phyloP scores from a whole-genome alignment of 306 rosid genomes.

The Quercus aquifolioides region DNA sequence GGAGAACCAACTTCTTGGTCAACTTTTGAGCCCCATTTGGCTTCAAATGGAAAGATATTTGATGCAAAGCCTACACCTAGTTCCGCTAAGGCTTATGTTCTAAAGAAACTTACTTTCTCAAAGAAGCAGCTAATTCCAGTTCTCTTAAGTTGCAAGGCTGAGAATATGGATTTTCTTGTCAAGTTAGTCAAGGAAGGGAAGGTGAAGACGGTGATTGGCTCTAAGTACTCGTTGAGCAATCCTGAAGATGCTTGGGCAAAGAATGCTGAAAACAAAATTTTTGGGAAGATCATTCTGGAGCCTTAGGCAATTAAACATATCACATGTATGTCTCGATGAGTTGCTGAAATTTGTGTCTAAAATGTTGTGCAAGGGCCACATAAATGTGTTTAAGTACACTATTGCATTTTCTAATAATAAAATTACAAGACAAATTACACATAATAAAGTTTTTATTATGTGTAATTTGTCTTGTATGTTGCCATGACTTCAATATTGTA shows the following conservation, averaged over 20 bases:
- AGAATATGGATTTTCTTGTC: conserved; percentile 43
- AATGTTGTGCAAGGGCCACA: no score
- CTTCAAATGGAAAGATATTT: conserved; percentile 45
- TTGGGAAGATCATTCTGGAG: conserved; percentile 70
- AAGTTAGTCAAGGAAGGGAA: conserved; percentile 55
- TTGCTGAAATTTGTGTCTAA: no score
- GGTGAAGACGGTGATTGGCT: conserved; percentile 52
- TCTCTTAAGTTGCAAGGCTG: conserved; percentile 26
- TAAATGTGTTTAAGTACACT: no score
- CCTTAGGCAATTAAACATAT: background rate
- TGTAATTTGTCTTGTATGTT: no score
- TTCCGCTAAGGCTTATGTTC: conserved; percentile 23
- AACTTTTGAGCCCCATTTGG: conserved; percentile 49
- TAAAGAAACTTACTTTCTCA: conserved; percentile 53
- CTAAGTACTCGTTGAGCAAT: conserved; percentile 52
- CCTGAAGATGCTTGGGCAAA: conserved; percentile 82
- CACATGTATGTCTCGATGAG: no score
- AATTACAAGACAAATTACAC: no score
- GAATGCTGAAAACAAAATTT: conserved; percentile 59
- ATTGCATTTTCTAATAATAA: no score
- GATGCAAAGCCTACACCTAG: conserved; percentile 44
- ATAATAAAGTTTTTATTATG: no score
- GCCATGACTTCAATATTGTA: no score
- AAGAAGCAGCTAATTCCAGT: conserved; percentile 54
- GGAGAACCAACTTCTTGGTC: conserved; percentile 60